Evolutionary conservation across 495 filamentous ascomycete species (phyloP), one percentile per base, ranked within the genome.

Genomic region (Penicillium dipodomyicola): DNA sequence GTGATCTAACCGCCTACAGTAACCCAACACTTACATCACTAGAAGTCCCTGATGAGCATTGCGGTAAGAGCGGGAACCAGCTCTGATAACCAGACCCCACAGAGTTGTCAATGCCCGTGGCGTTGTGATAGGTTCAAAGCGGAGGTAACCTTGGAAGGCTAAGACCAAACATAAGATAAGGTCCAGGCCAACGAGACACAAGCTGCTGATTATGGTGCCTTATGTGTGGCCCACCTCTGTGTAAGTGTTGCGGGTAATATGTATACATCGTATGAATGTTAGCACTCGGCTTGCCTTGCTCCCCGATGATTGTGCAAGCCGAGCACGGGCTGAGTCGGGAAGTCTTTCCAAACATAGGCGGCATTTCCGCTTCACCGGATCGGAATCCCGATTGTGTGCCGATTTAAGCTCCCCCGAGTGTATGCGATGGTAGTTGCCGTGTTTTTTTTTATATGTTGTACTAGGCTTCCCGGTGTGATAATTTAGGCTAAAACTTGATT

Each of bases 381-480:
- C 55, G 66, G 61, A 66, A 67, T 68, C 60, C 66, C 65, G 65
- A 67, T 47, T 23, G 42, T 23, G 48, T 59, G 49, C 65, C 65
- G 63, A 49, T 49, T 57, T 58, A n/a, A 39, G 39, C 44, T 61
- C 44, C 62, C 64, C 64, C 64, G 64, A 67, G 54, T 57, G 54
- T 62, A 40, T 43, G 48, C 42, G 44, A 52, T 32, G 60, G 54
- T 49, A 49, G 9, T 32, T 11, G 30, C 54, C 54, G 49, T 37
- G 46, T 25, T 10, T n/a, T 49, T 27, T 12, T 37, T 20, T 20
- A 20, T 20, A 20, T 20, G 20, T 20, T 29, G 47, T 58, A 48
- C 52, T 58, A 35, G 48, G 39, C 55, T 49, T 53, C 59, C 19
- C 44, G 50, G 52, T 45, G 41, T 59, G 51, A 27, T 37, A 10